phyloP scores from a whole-genome alignment of 306 rosid genomes.

The Quercus ilex region DNA sequence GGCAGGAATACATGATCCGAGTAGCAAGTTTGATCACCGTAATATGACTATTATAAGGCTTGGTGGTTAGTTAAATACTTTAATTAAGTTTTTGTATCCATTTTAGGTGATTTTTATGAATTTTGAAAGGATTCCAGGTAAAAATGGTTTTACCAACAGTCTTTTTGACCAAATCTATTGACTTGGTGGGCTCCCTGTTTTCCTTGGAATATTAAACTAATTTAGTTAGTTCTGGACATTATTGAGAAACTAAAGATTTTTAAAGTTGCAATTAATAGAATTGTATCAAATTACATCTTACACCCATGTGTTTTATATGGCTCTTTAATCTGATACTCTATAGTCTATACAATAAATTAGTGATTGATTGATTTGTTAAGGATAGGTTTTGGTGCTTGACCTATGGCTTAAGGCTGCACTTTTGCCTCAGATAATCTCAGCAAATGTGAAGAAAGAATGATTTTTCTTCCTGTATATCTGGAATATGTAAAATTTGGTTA shows the following conservation, averaged over 20 bases:
- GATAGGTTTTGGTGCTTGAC: neutral
- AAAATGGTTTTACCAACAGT: too few species aligned
- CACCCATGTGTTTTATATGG: neutral
- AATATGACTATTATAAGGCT: too few species aligned
- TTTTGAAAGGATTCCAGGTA: too few species aligned
- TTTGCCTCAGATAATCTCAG: neutral
- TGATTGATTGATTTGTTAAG: neutral
- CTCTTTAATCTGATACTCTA: neutral
- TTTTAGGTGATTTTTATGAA: too few species aligned
- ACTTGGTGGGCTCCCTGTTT: neutral
- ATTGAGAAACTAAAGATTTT: too few species aligned
- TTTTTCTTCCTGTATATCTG: neutral
- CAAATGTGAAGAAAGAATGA: neutral
- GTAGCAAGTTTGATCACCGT: too few species aligned
- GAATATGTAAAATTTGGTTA: neutral
- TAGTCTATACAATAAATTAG: neutral
- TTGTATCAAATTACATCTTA: neutral
- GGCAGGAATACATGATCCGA: too few species aligned
- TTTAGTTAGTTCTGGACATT: neutral
- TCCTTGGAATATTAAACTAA: neutral
- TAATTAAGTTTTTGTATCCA: too few species aligned
- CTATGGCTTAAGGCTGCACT: neutral
- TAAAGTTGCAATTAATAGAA: too few species aligned
- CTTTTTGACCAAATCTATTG: neutral
- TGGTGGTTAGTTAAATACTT: too few species aligned